Evolutionary conservation across 805 yeast species (phyloP), one percentile per base, ranked within the genome.

Genomic region (Scheffersomyces lignosus): DNA sequence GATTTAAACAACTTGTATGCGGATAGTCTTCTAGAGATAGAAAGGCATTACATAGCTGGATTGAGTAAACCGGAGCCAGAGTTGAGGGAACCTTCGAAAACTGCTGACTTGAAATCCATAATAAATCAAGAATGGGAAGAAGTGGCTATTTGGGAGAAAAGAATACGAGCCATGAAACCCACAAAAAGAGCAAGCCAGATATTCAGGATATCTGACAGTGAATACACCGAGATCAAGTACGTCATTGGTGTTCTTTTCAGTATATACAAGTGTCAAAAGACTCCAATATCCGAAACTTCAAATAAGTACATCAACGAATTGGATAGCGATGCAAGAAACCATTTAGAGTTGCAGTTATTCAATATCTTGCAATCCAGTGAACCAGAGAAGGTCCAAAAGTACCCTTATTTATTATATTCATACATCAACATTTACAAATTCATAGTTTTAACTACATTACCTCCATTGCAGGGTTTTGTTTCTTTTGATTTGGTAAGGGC

Each of bases 281-380:
- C 15, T 9, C 36, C 4, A 13, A 15, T 12, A 28, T 8, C 9
- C 32, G 10, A 17, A 33, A 17, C 18, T 6, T 16, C 26, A 12
- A 14, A 27, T 27, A 12, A 22, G 29, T 28, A 23, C 34, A 10
- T 24, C 4, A 30, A 33, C 3, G 34, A 20, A 20, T 20, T 20
- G 24, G 9, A 7, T 7, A 20, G 24, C 7, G 7, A 10, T 20
- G 24, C 31, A 8, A 40, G 37, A 5, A 29, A 32, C 15, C 34
- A 32, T 14, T 33, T 45, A 18, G 70, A 67, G 34, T 27, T 51
- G 16, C 31, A 33, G 7, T 42, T 55, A 4, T 78, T 78, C 42
- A 48, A 64, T 7, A 41, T 52, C 4, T 60, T 80, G 8, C 83
- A 80, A 49, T 70, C 81, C 0, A 75, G 76, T 38, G 84, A 79